Evolutionary conservation across 495 filamentous ascomycete species (phyloP).

Genomic region (Aspergillus cristatus): DNA sequence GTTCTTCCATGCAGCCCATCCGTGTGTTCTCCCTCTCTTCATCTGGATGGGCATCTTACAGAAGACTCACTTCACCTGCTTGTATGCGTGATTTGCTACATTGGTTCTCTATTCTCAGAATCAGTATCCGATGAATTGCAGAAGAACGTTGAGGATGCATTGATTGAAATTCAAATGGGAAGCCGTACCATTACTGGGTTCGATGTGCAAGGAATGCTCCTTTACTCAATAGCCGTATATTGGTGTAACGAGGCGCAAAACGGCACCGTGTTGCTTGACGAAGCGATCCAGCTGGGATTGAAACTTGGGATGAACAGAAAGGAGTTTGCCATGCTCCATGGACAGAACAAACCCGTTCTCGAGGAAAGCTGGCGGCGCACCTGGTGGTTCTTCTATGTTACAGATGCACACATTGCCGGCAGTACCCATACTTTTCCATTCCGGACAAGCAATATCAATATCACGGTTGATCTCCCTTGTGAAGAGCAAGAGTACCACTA

Average conservation of each 20-base stretch:
- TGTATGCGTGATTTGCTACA: constrained; percentile 7
- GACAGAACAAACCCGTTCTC: constrained; percentile 7
- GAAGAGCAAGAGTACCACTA: constrained; percentile 11
- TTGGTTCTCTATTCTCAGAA: constrained; percentile 10
- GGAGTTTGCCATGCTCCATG: constrained; percentile 5
- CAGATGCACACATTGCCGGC: constrained; percentile 19
- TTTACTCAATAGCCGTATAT: constrained; percentile 15
- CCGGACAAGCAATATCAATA: constrained; percentile 7
- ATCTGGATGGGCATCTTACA: constrained; percentile 3
- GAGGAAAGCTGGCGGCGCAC: constrained; percentile 22
- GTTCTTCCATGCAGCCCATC: constrained; percentile 15
- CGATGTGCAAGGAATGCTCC: constrained; percentile 15
- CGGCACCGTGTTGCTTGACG: constrained; percentile 10
- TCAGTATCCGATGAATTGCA: constrained; percentile 1
- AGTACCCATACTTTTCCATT: constrained; percentile 15
- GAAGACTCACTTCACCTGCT: constrained; percentile 5
- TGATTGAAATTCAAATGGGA: not conserved
- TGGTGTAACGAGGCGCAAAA: constrained; percentile 13
- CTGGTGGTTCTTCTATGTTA: constrained; percentile 22
- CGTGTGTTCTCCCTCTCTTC: constrained; percentile 11
- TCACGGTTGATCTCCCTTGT: constrained; percentile 11
- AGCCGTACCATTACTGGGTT: constrained; percentile 4
- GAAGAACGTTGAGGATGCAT: not conserved
- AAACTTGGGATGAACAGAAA: constrained; percentile 16
- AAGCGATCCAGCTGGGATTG: constrained; percentile 9